A percentile compares a stretch with the other conserved stretches of the same genome.
Evolutionary conservation across 2,329 filamentous ascomycete genomes (phyloP).

Genomic region (Dothideomycetes sp.): DNA sequence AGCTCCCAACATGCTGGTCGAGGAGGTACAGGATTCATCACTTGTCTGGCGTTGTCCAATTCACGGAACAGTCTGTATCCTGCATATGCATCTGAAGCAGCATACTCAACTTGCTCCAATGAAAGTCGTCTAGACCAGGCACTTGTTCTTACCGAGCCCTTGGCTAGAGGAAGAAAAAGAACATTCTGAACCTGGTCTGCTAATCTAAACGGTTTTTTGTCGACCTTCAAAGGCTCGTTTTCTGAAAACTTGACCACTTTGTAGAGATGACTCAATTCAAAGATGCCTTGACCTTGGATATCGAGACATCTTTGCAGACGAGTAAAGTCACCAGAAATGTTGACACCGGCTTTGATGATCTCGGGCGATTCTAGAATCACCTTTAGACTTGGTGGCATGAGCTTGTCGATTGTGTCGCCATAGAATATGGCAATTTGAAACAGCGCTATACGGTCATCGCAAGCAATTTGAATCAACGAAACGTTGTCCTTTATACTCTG

Average conservation of each 20-base stretch:
- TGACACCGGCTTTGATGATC: constrained; percentile 69
- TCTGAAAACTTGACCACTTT: constrained; percentile 62
- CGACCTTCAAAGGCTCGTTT: constrained; percentile 48
- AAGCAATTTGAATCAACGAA: constrained; percentile 75
- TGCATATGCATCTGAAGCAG: constrained; percentile 77
- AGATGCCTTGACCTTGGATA: constrained; percentile 56
- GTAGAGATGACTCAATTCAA: constrained; percentile 78
- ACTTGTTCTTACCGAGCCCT: constrained; percentile 63
- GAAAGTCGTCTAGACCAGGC: constrained; percentile 62
- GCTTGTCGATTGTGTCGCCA: constrained; percentile 37
- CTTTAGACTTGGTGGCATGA: constrained; percentile 63
- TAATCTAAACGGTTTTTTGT: constrained; percentile 57
- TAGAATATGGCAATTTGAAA: constrained; percentile 63
- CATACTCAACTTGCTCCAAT: constrained; percentile 60
- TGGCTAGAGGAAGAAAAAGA: constrained; percentile 65
- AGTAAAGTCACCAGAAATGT: constrained; percentile 57
- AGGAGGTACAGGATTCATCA: constrained; percentile 61
- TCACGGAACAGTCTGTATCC: constrained; percentile 62
- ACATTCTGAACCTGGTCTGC: constrained; percentile 61
- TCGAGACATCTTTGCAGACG: constrained; percentile 58
- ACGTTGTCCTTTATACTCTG: constrained; percentile 56
- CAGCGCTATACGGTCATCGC: constrained; percentile 63
- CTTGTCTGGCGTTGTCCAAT: constrained; percentile 58
- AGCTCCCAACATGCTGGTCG: constrained; percentile 60
- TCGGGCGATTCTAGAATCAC: constrained; percentile 60